phyloP scores from a whole-genome alignment of 192 early-diverging fungal species.

The Entrophospora sp. region DNA sequence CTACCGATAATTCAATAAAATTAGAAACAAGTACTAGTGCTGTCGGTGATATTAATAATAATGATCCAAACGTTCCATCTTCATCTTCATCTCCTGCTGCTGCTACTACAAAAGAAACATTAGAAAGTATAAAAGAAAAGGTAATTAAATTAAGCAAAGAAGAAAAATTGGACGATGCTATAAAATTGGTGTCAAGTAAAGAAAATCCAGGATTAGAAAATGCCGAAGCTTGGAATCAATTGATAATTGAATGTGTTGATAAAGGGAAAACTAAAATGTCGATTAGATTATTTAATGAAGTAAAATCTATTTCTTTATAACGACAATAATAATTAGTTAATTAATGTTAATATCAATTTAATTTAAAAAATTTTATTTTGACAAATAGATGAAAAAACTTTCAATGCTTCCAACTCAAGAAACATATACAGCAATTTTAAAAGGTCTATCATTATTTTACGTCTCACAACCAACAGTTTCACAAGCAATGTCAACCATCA shows the following conservation, averaged over 20 bases:
- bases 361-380: not conserved
- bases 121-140: not conserved
- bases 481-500: too few species aligned
- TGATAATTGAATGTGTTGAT: slow-evolving; percentile 3
- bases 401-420: slow-evolving; percentile 24
- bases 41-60: too few species aligned
- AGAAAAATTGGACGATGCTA: not conserved
- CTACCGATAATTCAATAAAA: too few species aligned
- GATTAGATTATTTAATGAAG: not conserved
- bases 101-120: too few species aligned
- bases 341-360: not conserved
- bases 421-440: slow-evolving; percentile 28
- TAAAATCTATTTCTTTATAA: not conserved
- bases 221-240: slow-evolving; percentile 3
- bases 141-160: not conserved
- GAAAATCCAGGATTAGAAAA: not conserved
- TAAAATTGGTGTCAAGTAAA: not conserved
- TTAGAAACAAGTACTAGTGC: too few species aligned
- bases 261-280: not conserved
- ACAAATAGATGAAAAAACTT: slow-evolving; percentile 26
- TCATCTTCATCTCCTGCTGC: too few species aligned
- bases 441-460: slow-evolving; percentile 24
- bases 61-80: too few species aligned
- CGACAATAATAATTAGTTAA: not conserved
- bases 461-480: slow-evolving; percentile 21